Conservation (phyloP, 2,329 filamentous ascomycete species). For the Cryphonectria parasitica region DNA sequence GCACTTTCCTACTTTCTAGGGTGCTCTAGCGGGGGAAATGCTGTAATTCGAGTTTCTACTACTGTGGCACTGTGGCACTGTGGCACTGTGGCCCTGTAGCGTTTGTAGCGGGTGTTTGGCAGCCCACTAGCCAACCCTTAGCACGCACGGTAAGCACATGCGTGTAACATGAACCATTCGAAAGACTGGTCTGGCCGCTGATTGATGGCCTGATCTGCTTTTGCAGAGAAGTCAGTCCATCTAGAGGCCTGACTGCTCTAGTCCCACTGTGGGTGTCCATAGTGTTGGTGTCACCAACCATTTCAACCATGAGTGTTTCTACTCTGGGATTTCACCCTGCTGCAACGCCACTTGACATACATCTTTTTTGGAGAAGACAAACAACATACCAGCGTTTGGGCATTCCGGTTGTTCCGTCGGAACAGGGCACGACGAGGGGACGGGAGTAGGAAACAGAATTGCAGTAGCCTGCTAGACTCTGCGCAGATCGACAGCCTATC, state of each 20-base stretch:
- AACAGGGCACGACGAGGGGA: background rate
- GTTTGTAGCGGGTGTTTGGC: background rate
- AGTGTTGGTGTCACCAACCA: background rate
- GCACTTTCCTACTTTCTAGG: background rate
- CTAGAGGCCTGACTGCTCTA: background rate
- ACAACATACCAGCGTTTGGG: background rate
- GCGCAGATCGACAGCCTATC: constrained; percentile 3
- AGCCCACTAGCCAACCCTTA: background rate
- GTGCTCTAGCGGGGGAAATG: too few species aligned
- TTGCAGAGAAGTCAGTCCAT: background rate
- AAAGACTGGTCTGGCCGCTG: background rate
- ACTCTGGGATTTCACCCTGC: background rate
- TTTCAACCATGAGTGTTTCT: background rate
- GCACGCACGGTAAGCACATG: background rate
- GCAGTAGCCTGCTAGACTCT: background rate
- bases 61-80: too few species aligned
- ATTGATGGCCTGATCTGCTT: background rate
- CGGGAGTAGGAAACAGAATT: too few species aligned
- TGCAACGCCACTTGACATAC: background rate
- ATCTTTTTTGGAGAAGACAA: background rate
- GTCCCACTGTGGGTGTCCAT: background rate
- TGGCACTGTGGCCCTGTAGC: background rate
- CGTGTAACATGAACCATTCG: background rate
- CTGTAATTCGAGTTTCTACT: too few species aligned
- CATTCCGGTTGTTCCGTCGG: background rate